Percentiles rank a stretch among this genome's conserved stretches.
phyloP scores from a whole-genome alignment of 768 basidiomycete species.

The Leucosporidium scottii region DNA sequence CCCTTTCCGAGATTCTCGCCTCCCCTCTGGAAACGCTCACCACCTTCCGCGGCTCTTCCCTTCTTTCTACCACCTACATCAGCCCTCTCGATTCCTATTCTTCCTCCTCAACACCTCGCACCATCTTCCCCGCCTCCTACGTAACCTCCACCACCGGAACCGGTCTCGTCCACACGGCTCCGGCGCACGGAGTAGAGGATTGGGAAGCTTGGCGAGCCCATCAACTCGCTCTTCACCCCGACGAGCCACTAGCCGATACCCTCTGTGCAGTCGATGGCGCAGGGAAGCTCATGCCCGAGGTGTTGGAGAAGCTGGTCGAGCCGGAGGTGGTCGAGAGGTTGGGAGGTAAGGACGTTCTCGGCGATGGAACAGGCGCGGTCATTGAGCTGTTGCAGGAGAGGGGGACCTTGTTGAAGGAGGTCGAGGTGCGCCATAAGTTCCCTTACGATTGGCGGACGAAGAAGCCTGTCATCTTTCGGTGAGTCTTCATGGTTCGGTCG shows the following conservation, averaged over 20 bases:
- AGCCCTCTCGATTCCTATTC: slow-evolving; percentile 51
- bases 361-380: slow-evolving; percentile 61
- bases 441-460: slow-evolving; percentile 97
- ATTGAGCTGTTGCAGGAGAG: slow-evolving; percentile 55
- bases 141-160: slow-evolving; percentile 86
- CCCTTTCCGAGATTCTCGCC: slow-evolving; percentile 40
- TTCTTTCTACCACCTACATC: slow-evolving; percentile 57
- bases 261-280: slow-evolving; percentile 74
- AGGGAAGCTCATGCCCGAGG: slow-evolving; percentile 64
- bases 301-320: slow-evolving; percentile 57
- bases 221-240: slow-evolving; percentile 1
- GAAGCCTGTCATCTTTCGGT: slow-evolving; percentile 85
- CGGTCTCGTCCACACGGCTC: slow-evolving; percentile 90
- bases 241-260: slow-evolving; percentile 44
- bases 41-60: slow-evolving; percentile 44
- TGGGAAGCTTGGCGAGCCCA: slow-evolving; percentile 58
- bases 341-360: slow-evolving; percentile 64
- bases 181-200: slow-evolving; percentile 89
- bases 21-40: slow-evolving; percentile 38
- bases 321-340: slow-evolving; percentile 47
- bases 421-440: slow-evolving; percentile 75
- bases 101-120: slow-evolving; percentile 40
- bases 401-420: slow-evolving; percentile 55
- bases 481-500: slow-evolving; percentile 36
- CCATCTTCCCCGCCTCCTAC: slow-evolving; percentile 61